phyloP scores from a whole-genome alignment of 2,329 filamentous ascomycete genomes.

The Trichoderma semiorbis region DNA sequence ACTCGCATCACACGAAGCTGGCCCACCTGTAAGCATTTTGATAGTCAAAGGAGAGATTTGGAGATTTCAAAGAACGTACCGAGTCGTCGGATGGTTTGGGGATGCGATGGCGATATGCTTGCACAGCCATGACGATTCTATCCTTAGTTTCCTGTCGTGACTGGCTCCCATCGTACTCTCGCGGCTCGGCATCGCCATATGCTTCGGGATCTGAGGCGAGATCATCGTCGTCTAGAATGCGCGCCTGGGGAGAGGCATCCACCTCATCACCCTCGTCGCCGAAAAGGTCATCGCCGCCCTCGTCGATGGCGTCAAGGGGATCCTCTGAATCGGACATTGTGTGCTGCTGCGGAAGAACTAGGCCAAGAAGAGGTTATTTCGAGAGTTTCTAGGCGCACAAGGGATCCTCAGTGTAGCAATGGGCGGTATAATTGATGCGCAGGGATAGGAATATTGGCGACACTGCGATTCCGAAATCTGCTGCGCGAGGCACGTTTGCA shows the following conservation, averaged over 20 bases:
- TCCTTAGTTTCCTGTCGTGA: slow-evolving; percentile 47
- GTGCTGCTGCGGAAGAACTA: not conserved
- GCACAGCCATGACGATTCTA: slow-evolving; percentile 59
- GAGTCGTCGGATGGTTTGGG: slow-evolving; percentile 69
- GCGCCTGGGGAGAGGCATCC: slow-evolving; percentile 55
- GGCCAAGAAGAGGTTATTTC: not conserved
- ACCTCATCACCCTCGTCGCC: slow-evolving; percentile 61
- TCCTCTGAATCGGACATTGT: slow-evolving; percentile 58
- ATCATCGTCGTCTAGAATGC: slow-evolving; percentile 61
- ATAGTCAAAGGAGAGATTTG: not conserved
- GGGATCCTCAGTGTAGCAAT: not conserved
- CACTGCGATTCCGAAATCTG: slow-evolving; percentile 6
- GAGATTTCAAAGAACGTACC: slow-evolving; percentile 44
- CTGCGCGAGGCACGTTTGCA: slow-evolving; percentile 15
- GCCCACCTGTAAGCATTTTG: not conserved
- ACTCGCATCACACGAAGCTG: slow-evolving; percentile 69
- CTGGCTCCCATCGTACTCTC: slow-evolving; percentile 46
- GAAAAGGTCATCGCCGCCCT: slow-evolving; percentile 59
- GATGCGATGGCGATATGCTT: slow-evolving; percentile 64
- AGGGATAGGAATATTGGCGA: not conserved
- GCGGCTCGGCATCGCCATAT: slow-evolving; percentile 38
- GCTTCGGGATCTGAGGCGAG: slow-evolving; percentile 48
- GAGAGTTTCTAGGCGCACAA: not conserved
- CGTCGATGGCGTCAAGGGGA: slow-evolving; percentile 49
- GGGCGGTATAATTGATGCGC: not conserved